Conservation (phyloP, 164 flowering plant species). For the Dillenia suffruticosa region DNA sequence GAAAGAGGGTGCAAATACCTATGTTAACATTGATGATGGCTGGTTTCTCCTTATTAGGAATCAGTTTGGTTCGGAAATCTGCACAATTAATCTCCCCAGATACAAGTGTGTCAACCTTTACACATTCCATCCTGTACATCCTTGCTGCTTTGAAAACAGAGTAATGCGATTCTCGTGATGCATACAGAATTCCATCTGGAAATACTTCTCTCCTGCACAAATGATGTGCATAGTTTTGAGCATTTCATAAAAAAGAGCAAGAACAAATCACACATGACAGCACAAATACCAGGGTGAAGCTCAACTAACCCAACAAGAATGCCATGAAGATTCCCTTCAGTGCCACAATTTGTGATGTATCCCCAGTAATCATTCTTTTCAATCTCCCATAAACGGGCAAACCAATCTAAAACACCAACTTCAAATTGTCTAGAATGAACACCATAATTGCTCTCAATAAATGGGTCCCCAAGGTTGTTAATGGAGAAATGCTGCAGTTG, state of each 20-base stretch:
- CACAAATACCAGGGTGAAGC: conserved; percentile 1
- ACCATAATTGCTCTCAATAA: conserved; percentile 97
- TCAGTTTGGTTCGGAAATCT: conserved; percentile 62
- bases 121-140: conserved; percentile 93
- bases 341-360: conserved; percentile 97
- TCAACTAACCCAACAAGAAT: conserved; percentile 84
- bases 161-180: conserved; percentile 83
- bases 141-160: conserved; percentile 94
- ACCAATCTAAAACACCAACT: conserved; percentile 99
- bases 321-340: conserved; percentile 99
- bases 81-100: conserved; percentile 91
- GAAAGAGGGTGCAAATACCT: conserved; percentile 32
- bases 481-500: conserved; percentile 97
- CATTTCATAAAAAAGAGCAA: background rate
- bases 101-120: conserved; percentile 54
- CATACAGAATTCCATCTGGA: conserved; percentile 88
- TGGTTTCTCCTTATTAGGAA: conserved; percentile 73
- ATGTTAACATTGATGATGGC: conserved; percentile 91
- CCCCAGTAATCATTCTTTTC: conserved; percentile 97
- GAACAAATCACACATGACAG: background rate
- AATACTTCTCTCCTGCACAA: conserved; percentile 85
- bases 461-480: conserved; percentile 97
- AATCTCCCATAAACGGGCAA: conserved; percentile 96
- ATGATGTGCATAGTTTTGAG: background rate
- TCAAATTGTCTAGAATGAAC: conserved; percentile 98